Base-by-base conservation (phyloP, 2,329 filamentous ascomycete species). In the Pseudogymnoascus sp. region DNA sequence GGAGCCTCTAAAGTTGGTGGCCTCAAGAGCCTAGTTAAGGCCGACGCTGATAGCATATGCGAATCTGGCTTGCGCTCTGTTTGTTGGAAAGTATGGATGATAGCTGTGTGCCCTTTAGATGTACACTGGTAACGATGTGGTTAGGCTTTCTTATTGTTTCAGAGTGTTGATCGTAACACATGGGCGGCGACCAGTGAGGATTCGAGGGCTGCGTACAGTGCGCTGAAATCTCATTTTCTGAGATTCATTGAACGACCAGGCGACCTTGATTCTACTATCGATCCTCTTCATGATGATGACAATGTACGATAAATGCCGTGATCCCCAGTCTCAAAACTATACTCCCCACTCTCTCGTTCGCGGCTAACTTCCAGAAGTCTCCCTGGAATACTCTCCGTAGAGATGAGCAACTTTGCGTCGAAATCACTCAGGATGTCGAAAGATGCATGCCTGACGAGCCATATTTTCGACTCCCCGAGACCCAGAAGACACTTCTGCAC, bases 391-490 rank as follows among this genome's bases (percentile, higher is more conserved):
- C 87, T n/a, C 80, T 95, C 36, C 88, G 91, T 53, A 84, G 88
- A 69, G 93, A 99, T 75, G 91, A 97, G 77, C 79, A 85, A 56
- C 83, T 96, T 36, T 86, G 93, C 66, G 86, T 87, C 60, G 95
- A 99, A 75, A 97, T 99, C 63, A 84, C 89, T 63, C 95, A 97
- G 77, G 95, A 99, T 77, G 93, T 99, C 16, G 89, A 95, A 69
- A 84, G 95, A 67, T 90, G 88, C 72, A 84, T 97, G 75, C 95
- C 93, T 5, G 95, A 97, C 69, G 93, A 95, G 70, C 84, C 86
- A 56, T 96, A 93, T 73, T 99, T 97, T 71, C 91, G 93, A 63
- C 84, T 93, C 68, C 84, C 88, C 11, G 78, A 82, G 12, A 90
- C 90, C 1, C 95, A 97, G 74, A 82, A 81, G 43, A 89, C 91